Evolutionary conservation across 805 yeast genomes (phyloP).

Genomic region (Nakazawaea molendinolei): DNA sequence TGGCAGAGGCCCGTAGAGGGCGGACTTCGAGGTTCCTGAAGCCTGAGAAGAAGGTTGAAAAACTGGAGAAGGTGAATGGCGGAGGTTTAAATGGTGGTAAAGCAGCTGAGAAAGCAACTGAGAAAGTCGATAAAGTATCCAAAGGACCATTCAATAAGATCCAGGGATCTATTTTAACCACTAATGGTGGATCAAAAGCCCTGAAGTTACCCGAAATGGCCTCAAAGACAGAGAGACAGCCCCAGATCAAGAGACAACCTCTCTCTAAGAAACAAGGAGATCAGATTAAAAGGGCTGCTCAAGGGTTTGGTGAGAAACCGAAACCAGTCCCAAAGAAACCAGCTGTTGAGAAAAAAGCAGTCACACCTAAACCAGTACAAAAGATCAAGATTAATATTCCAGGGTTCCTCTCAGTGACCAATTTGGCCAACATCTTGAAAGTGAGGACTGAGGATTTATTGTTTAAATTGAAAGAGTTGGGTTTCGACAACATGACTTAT

Average conservation of each 20-base stretch:
- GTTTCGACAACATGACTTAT: constrained; percentile 65
- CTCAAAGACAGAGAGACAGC: no score
- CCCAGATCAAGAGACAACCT: neutral
- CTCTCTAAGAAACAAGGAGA: neutral
- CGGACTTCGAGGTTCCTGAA: no score
- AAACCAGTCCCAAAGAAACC: neutral
- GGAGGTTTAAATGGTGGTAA: no score
- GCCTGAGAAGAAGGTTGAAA: no score
- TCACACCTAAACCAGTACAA: no score
- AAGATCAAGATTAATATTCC: constrained; percentile 43
- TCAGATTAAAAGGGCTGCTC: constrained; percentile 6
- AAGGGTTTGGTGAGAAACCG: constrained; percentile 6
- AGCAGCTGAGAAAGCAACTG: no score
- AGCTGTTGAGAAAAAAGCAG: constrained; percentile 3
- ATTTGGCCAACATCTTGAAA: constrained; percentile 65
- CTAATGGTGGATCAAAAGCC: no score
- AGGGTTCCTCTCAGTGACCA: constrained; percentile 69
- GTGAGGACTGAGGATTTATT: constrained; percentile 58
- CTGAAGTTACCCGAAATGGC: no score
- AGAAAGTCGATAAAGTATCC: no score
- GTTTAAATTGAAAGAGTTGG: constrained; percentile 53
- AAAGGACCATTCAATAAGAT: neutral
- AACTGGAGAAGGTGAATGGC: no score
- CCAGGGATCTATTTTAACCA: no score
- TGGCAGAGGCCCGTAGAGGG: no score